Conservation (phyloP, 2,329 filamentous ascomycete species). For the Zymoseptoria brevis region DNA sequence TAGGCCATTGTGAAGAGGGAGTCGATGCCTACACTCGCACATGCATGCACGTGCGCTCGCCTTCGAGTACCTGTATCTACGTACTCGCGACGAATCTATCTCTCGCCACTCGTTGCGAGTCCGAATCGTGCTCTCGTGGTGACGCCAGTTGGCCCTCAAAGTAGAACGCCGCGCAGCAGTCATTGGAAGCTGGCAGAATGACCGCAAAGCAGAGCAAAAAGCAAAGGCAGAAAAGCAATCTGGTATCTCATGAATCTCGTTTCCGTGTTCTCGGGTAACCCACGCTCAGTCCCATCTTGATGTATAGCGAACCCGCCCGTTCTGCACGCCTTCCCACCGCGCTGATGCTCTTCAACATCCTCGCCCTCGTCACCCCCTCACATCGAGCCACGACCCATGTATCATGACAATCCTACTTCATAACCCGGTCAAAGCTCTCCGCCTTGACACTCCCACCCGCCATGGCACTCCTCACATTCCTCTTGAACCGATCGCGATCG, state of each 20-base stretch:
- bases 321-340: not conserved
- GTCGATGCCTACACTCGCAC: too few relatives aligned
- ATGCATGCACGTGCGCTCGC: too few relatives aligned
- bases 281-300: not conserved
- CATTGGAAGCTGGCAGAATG: not conserved
- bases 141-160: not conserved
- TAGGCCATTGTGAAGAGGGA: too few relatives aligned
- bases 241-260: slow-evolving; percentile 1
- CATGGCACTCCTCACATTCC: slow-evolving; percentile 82
- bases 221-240: not conserved
- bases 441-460: slow-evolving; percentile 67
- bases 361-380: not conserved
- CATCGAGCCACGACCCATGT: not conserved
- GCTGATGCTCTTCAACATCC: not conserved
- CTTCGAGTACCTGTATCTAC: too few relatives aligned
- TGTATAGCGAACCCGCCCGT: not conserved
- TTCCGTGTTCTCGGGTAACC: not conserved
- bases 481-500: slow-evolving; percentile 82
- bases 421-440: slow-evolving; percentile 67
- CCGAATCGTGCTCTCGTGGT: too few relatives aligned
- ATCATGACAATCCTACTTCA: slow-evolving; percentile 46
- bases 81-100: too few relatives aligned
- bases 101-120: too few relatives aligned
- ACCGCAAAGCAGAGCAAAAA: not conserved
- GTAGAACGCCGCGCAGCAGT: not conserved